These are phyloP conservation scores for Microcyclospora pomicola DNA, from an alignment of 2,329 filamentous ascomycete genomes.

Conservation along the genomic window DNA sequence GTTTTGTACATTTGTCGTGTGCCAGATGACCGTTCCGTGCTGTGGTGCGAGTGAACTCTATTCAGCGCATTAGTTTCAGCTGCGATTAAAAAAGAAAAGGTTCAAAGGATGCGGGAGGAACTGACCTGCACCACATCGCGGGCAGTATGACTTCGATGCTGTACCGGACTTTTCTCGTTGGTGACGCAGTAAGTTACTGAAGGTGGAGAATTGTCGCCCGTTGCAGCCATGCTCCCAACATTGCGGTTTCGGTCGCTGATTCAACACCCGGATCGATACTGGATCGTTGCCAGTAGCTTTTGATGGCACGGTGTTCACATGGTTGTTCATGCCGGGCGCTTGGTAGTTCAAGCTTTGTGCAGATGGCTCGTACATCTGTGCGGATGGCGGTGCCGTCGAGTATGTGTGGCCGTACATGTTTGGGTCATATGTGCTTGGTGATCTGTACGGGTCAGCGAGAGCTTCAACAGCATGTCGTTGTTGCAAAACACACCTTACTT, in stretches of 20 bases:
- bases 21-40: constrained; percentile 75
- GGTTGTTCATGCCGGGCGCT: constrained; percentile 1
- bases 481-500: constrained; percentile 10
- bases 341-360: constrained; percentile 3
- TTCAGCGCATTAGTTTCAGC: no score
- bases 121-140: constrained; percentile 59
- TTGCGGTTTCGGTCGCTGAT: constrained; percentile 62
- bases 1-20: constrained; percentile 82
- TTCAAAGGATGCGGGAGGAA: no score
- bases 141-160: constrained; percentile 75
- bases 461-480: background rate
- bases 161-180: constrained; percentile 91
- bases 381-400: constrained; percentile 12
- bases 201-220: constrained; percentile 87
- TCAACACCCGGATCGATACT: constrained; percentile 21
- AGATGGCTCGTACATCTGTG: constrained; percentile 13
- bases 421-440: constrained; percentile 18
- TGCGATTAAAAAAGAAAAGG: no score
- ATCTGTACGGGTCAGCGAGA: constrained; percentile 11
- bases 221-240: constrained; percentile 98
- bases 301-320: background rate
- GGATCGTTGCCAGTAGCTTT: background rate
- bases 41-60: constrained; percentile 74
- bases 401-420: constrained; percentile 17
- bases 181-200: constrained; percentile 85